Percentiles rank a stretch among this genome's conserved stretches.
Conservation (phyloP, 192 early-diverging fungal genomes). For the Diversispora eburnea region DNA sequence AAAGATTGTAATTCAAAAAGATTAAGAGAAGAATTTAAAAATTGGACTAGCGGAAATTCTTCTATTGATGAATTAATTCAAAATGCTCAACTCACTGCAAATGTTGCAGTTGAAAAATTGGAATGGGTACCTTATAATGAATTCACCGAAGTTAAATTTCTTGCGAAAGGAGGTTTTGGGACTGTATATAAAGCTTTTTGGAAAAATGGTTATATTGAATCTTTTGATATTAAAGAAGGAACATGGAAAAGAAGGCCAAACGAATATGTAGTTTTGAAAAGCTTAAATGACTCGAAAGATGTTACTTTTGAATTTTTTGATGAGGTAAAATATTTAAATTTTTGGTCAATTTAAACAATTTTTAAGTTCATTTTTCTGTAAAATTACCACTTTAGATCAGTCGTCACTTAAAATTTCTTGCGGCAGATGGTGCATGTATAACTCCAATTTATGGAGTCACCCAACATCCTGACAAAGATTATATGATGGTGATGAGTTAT, state of each 20-base stretch:
- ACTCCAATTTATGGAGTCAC: slow-evolving; percentile 13
- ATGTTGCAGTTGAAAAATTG: neutral
- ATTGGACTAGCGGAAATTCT: slow-evolving; percentile 7
- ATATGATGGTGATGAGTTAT: slow-evolving; percentile 7
- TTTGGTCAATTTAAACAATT: too few species aligned
- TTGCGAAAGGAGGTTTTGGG: neutral
- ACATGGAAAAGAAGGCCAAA: too few species aligned
- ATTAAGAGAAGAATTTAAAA: neutral
- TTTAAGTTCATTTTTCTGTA: too few species aligned
- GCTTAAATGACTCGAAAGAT: neutral
- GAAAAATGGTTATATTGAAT: neutral
- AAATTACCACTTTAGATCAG: neutral
- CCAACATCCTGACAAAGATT: neutral
- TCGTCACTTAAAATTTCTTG: neutral
- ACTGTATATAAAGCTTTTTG: slow-evolving; percentile 20
- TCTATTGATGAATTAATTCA: slow-evolving; percentile 14
- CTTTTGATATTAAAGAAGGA: too few species aligned
- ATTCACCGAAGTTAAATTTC: neutral
- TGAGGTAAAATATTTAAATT: neutral
- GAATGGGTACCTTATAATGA: slow-evolving; percentile 5
- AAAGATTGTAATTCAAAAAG: neutral
- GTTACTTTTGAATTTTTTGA: neutral
- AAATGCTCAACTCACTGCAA: neutral
- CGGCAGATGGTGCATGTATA: neutral
- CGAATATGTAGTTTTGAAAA: slow-evolving; percentile 4